These are phyloP conservation scores for Rhynchosporium agropyri DNA, from an alignment of 2,329 filamentous ascomycete species.

Conservation along the genomic window DNA sequence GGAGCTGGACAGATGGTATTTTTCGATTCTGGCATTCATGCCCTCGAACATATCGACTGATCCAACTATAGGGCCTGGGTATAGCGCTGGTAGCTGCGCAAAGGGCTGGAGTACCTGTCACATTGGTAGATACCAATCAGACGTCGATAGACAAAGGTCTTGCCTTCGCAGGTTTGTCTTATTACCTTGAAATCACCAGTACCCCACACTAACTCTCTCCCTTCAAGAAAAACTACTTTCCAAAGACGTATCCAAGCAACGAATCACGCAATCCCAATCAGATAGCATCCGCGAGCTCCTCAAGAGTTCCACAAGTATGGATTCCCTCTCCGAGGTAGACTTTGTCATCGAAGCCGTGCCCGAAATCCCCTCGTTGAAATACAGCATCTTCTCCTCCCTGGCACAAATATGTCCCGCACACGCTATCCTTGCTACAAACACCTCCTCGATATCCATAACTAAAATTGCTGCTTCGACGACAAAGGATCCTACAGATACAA, in stretches of 20 bases:
- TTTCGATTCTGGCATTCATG: neutral
- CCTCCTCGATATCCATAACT: conserved; percentile 97
- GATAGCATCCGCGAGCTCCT: conserved; percentile 72
- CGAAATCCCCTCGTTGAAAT: conserved; percentile 86
- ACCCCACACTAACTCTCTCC: conserved; percentile 4
- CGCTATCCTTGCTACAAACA: conserved; percentile 94
- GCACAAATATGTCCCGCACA: conserved; percentile 81
- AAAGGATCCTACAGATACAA: conserved; percentile 75
- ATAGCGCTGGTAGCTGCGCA: conserved; percentile 94
- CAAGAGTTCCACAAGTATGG: conserved; percentile 70
- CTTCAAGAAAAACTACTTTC: conserved; percentile 82
- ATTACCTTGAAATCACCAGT: neutral
- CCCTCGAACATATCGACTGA: conserved; percentile 22
- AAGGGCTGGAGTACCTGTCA: conserved; percentile 81
- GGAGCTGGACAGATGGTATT: conserved; percentile 94
- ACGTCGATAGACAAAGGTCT: conserved; percentile 85
- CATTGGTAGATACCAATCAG: conserved; percentile 81
- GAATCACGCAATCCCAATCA: conserved; percentile 80
- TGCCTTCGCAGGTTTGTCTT: conserved; percentile 75
- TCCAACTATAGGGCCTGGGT: conserved; percentile 71
- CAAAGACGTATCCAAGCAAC: conserved; percentile 88
- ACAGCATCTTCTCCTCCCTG: conserved; percentile 81
- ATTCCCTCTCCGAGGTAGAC: conserved; percentile 79
- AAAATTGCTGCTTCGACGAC: conserved; percentile 89
- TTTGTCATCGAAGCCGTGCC: conserved; percentile 98